These are phyloP conservation scores for Nannizziopsis arthrosporioides DNA, from an alignment of 2,329 filamentous ascomycete genomes.

Conservation along the genomic window DNA sequence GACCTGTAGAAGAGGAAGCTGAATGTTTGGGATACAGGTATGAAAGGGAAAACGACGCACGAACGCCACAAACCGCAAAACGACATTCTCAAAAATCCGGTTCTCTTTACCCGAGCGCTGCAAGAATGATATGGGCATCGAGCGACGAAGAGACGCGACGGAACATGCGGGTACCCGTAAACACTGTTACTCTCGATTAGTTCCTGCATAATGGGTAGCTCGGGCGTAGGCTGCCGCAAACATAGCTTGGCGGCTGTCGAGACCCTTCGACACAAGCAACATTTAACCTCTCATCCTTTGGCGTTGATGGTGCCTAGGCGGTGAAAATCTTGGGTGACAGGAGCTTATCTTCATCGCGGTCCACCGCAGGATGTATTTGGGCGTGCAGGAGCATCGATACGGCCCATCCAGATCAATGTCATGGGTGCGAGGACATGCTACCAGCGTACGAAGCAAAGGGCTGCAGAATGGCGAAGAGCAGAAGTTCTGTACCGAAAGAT, in stretches of 20 bases:
- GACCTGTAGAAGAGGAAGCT: too few relatives aligned
- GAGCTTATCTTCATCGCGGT: background rate
- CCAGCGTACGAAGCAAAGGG: too few relatives aligned
- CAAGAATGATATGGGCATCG: background rate
- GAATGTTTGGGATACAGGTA: too few relatives aligned
- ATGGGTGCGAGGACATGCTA: too few relatives aligned
- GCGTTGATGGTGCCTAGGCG: background rate
- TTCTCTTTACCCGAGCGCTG: background rate
- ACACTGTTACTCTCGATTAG: constrained; percentile 1
- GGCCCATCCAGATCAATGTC: too few relatives aligned
- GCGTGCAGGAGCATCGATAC: background rate
- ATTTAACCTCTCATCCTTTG: background rate
- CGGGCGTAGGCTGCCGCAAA: constrained; percentile 7
- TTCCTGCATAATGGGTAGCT: constrained; percentile 3
- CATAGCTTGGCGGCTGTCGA: constrained; percentile 6
- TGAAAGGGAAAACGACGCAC: too few relatives aligned
- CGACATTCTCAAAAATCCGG: background rate
- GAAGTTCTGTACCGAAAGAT: too few relatives aligned
- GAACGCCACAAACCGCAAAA: too few relatives aligned
- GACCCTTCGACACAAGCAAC: background rate
- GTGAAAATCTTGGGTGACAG: background rate
- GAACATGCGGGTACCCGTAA: constrained; percentile 6
- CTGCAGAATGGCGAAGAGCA: too few relatives aligned
- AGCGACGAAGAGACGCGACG: constrained; percentile 1
- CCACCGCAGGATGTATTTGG: background rate